A percentile compares a stretch with the other conserved stretches of the same genome.
These are phyloP conservation scores for Epicoccum nigrum DNA, from an alignment of 2,329 filamentous ascomycete species.

Conservation along the genomic window DNA sequence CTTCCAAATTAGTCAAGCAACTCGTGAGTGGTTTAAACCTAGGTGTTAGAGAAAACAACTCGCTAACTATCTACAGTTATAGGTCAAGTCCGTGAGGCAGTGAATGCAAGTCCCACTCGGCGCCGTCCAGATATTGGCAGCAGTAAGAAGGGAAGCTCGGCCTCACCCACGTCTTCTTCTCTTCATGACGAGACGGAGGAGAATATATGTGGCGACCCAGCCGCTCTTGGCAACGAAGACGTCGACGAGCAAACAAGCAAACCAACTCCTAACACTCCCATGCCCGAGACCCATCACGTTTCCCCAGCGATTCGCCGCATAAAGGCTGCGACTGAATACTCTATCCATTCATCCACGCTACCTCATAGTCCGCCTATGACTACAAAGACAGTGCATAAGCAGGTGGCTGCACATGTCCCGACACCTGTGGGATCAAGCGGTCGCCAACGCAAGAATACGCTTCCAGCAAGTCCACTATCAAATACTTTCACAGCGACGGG, in stretches of 20 bases:
- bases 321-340: neutral
- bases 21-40: neutral
- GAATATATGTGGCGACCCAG: no score
- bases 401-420: neutral
- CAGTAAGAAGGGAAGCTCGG: neutral
- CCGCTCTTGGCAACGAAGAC: no score
- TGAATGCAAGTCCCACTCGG: conserved; percentile 21
- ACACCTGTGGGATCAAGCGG: neutral
- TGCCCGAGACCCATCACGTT: neutral
- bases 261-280: no score
- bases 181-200: neutral
- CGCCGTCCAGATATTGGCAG: neutral
- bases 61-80: neutral
- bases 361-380: neutral
- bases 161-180: neutral
- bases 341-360: neutral
- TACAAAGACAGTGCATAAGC: neutral
- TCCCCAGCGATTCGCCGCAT: neutral
- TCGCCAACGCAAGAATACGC: neutral
- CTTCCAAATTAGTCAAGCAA: neutral
- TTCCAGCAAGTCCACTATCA: neutral
- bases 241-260: no score
- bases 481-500: neutral
- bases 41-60: no score
- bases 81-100: conserved; percentile 5